Percentiles rank a stretch among this genome's conserved stretches.
phyloP scores from a whole-genome alignment of 352 stramenopile species.

The Pythium guiyangense region DNA sequence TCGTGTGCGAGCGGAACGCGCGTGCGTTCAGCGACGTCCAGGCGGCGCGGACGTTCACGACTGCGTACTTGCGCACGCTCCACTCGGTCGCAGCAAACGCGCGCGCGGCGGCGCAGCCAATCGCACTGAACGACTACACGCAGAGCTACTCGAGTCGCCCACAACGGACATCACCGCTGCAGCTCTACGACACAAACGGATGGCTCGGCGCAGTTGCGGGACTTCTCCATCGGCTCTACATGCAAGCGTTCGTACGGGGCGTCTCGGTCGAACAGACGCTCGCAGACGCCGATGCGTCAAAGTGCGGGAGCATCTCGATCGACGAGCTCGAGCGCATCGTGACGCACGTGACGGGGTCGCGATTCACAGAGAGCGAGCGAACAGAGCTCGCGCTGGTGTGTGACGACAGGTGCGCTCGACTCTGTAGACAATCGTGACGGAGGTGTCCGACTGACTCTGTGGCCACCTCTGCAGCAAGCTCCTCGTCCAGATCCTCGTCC shows the following conservation, averaged over 20 bases:
- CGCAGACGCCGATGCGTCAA: slow-evolving; percentile 12
- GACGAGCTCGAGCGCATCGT: slow-evolving; percentile 16
- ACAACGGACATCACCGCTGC: slow-evolving; percentile 10
- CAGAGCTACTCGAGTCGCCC: slow-evolving; percentile 6
- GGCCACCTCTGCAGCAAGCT: slow-evolving; percentile 16
- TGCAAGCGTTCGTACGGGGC: slow-evolving; percentile 12
- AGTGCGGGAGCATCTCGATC: slow-evolving; percentile 15
- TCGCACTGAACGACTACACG: slow-evolving; percentile 19
- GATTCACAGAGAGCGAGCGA: slow-evolving; percentile 14
- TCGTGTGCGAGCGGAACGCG: slow-evolving; percentile 28
- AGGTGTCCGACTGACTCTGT: not conserved
- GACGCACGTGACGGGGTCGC: slow-evolving; percentile 14
- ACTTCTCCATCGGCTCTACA: slow-evolving; percentile 36
- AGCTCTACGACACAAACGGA: slow-evolving; percentile 26
- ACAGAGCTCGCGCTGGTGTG: slow-evolving; percentile 20
- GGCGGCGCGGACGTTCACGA: slow-evolving; percentile 37
- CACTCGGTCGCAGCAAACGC: slow-evolving; percentile 15
- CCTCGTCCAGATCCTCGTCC: slow-evolving; percentile 22
- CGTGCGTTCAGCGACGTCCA: slow-evolving; percentile 25
- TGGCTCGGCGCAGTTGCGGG: slow-evolving; percentile 39
- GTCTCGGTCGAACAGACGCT: slow-evolving; percentile 24
- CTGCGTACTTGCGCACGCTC: slow-evolving; percentile 37
- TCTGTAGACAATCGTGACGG: not conserved
- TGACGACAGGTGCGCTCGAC: slow-evolving; percentile 19
- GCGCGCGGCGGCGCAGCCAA: not conserved